These are phyloP conservation scores for Curvularia spicifera DNA, from an alignment of 2,329 filamentous ascomycete genomes.

Conservation along the genomic window DNA sequence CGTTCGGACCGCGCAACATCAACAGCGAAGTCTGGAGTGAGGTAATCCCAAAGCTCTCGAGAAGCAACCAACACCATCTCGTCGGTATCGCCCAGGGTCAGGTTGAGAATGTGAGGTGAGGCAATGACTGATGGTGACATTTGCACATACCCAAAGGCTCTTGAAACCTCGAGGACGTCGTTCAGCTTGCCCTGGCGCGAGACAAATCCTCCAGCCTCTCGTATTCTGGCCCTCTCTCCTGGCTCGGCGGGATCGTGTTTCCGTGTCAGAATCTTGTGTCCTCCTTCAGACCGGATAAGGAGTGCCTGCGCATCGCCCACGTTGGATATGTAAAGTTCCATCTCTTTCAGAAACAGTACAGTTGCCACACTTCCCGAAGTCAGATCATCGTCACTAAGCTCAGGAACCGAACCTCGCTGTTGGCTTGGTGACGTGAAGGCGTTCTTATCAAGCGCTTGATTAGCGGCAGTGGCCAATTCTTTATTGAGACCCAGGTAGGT, in stretches of 20 bases:
- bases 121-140: slow-evolving; percentile 93
- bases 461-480: slow-evolving; percentile 84
- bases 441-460: slow-evolving; percentile 77
- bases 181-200: slow-evolving; percentile 94
- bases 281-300: slow-evolving; percentile 86
- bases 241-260: slow-evolving; percentile 94
- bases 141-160: slow-evolving; percentile 93
- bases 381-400: slow-evolving; percentile 87
- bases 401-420: slow-evolving; percentile 73
- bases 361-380: slow-evolving; percentile 91
- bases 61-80: slow-evolving; percentile 94
- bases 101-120: slow-evolving; percentile 79
- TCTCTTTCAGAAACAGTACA: slow-evolving; percentile 85
- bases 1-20: slow-evolving; percentile 89
- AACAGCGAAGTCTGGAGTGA: slow-evolving; percentile 86
- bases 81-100: slow-evolving; percentile 83
- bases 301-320: slow-evolving; percentile 96
- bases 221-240: slow-evolving; percentile 82
- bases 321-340: slow-evolving; percentile 92
- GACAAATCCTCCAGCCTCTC: slow-evolving; percentile 93
- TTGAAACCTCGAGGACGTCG: slow-evolving; percentile 86
- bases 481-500: slow-evolving; percentile 92
- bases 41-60: slow-evolving; percentile 92
- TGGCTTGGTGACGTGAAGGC: slow-evolving; percentile 52
- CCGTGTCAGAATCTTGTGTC: slow-evolving; percentile 80